Percentiles rank a stretch among this genome's conserved stretches.
Evolutionary conservation across 768 basidiomycete species (phyloP).

Genomic region (Lactarius pseudohatsudake): DNA sequence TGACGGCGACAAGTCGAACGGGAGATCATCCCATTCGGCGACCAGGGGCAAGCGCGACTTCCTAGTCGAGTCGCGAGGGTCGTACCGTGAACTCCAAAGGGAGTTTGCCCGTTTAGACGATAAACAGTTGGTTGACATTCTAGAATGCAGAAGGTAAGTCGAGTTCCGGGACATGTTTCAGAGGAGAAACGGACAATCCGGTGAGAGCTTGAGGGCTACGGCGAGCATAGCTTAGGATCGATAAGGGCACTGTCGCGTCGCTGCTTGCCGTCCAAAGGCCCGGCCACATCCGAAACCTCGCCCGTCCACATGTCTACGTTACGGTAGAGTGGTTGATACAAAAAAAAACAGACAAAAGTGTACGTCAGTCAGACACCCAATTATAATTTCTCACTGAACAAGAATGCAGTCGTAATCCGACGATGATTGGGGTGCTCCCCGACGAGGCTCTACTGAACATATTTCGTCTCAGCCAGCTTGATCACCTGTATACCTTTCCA

Average conservation of each 20-base stretch:
- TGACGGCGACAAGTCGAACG: conserved; percentile 27
- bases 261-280: background rate
- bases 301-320: no score
- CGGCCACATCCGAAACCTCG: no score
- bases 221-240: background rate
- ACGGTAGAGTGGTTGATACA: no score
- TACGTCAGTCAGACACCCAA: no score
- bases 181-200: background rate
- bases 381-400: no score
- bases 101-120: background rate
- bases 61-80: conserved; percentile 42
- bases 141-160: background rate
- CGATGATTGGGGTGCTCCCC: no score
- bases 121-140: background rate
- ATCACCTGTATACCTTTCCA: no score
- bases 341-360: no score
- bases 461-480: no score
- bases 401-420: no score
- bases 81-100: background rate
- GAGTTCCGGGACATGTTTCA: background rate
- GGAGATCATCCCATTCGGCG: conserved; percentile 53
- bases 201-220: background rate
- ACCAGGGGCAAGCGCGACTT: conserved; percentile 47
- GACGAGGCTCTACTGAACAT: no score
- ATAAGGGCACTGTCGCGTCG: background rate